These are phyloP conservation scores for Picea abies DNA, from an alignment of 83 land plant genomes.

Conservation along the genomic window DNA sequence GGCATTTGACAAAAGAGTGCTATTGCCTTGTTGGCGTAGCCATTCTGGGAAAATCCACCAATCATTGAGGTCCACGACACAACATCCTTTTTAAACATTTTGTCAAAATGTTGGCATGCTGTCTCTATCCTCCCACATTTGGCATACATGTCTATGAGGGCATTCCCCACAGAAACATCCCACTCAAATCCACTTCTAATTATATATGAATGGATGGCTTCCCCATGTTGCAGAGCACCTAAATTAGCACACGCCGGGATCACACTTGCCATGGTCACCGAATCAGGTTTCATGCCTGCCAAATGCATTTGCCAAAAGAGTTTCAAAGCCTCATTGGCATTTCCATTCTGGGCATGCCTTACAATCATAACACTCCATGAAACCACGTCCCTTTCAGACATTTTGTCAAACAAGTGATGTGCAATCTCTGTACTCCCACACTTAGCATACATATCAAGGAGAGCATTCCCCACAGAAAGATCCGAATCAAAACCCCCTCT, in stretches of 20 bases:
- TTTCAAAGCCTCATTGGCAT: slow-evolving; percentile 22
- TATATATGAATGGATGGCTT: slow-evolving; percentile 27
- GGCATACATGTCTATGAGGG: slow-evolving; percentile 35
- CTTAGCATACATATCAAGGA: slow-evolving; percentile 29
- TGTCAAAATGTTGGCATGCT: slow-evolving; percentile 29
- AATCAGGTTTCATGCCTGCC: slow-evolving; percentile 23
- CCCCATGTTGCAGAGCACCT: slow-evolving; percentile 33
- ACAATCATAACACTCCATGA: slow-evolving; percentile 45
- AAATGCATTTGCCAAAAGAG: slow-evolving; percentile 25
- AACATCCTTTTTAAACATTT: slow-evolving; percentile 25
- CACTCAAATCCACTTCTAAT: slow-evolving; percentile 27
- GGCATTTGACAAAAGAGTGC: slow-evolving; percentile 3
- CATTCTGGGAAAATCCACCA: slow-evolving; percentile 39
- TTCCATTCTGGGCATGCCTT: slow-evolving; percentile 30
- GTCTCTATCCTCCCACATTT: slow-evolving; percentile 49
- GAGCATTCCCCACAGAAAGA: slow-evolving; percentile 19
- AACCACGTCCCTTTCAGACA: slow-evolving; percentile 22
- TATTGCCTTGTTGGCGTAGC: slow-evolving; percentile 8
- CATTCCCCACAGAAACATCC: slow-evolving; percentile 20
- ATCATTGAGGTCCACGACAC: slow-evolving; percentile 45
- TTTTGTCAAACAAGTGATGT: slow-evolving; percentile 14
- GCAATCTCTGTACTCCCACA: slow-evolving; percentile 32
- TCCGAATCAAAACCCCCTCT: slow-evolving; percentile 19
- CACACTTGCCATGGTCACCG: slow-evolving; percentile 25
- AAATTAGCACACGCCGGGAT: slow-evolving; percentile 39